Base-by-base conservation (phyloP, 169 alveolate species). In the Plasmodium fragile region DNA sequence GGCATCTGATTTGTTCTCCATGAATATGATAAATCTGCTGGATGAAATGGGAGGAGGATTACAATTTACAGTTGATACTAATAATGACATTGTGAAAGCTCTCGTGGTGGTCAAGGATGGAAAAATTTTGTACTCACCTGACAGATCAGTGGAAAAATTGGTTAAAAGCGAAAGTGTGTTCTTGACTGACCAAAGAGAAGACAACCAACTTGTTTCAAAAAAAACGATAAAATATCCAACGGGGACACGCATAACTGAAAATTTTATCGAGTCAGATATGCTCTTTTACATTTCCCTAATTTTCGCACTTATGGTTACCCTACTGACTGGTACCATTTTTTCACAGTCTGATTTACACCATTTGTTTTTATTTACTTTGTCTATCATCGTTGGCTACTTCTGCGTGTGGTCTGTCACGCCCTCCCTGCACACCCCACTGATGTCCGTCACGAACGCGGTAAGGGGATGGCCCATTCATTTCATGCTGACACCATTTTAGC, bases 391-490 rank as follows among this genome's bases (percentile, higher is more conserved):
- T 82, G 98, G 98, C 22, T 97, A 97, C 82, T 92, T 95, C 87
- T 96, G 97, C 45, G 97, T 97, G 53, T 97, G 98, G 99, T 96
- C 97, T 28, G 98, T 98, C 34, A 96, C 98, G n/a, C 99, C 99
- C 8, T 97, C 99, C 3, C 69, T 98, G 39, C 99, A 98, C 83
- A 97, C 99, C 4, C 99, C 99, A 22, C 85, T 98, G 70, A 98
- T 98, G 98, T 97, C 98, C 55, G 98, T 97, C 70, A 98, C 99
- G 75, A 97, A 98, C 84, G 99, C 99, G 84, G 97, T 97, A 92
- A 93, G 32, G 1, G 49, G 1, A 34, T 7, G 81, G 18, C 3
- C 75, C 75, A 65, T 65, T 65, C 1, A 2, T 4, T 65, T 1
- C 18, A 39, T 6, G 75, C 4, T 65, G 36, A 1, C 75, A 2